These are phyloP conservation scores for Bryum argenteum DNA, from an alignment of 225 moss, liverwort and hornwort species.

Conservation along the genomic window DNA sequence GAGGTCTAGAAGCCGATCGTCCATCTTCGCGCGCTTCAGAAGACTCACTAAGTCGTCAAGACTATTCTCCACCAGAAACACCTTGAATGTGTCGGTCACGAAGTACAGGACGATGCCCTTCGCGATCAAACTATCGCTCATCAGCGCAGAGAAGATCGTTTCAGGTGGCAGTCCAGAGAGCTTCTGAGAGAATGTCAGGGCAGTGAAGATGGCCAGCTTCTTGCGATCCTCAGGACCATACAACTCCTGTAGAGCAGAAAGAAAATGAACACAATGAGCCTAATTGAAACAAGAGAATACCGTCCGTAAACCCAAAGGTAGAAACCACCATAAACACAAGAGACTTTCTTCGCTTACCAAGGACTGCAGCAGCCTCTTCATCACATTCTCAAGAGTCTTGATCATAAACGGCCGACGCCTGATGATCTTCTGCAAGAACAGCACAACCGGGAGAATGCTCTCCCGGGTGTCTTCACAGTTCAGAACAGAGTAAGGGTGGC, in stretches of 20 bases:
- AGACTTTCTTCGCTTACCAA: conserved; percentile 47
- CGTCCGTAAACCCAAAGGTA: background rate
- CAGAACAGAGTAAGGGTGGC: conserved; percentile 89
- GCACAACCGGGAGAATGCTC: conserved; percentile 82
- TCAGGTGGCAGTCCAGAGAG: conserved; percentile 94
- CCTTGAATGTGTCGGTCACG: conserved; percentile 91
- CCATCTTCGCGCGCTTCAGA: conserved; percentile 98
- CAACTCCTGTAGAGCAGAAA: conserved; percentile 59
- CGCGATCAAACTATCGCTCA: conserved; percentile 82
- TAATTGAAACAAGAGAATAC: background rate
- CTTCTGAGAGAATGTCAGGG: conserved; percentile 96
- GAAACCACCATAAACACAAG: background rate
- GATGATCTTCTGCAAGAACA: conserved; percentile 97
- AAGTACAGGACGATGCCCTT: conserved; percentile 89
- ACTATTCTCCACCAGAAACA: conserved; percentile 90
- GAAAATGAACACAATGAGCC: background rate
- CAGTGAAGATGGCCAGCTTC: conserved; percentile 97
- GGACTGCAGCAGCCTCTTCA: conserved; percentile 94
- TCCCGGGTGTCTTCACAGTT: conserved; percentile 84
- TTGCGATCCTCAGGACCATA: conserved; percentile 88
- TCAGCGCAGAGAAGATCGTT: conserved; percentile 88
- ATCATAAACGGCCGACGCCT: conserved; percentile 97
- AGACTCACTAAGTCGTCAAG: conserved; percentile 92
- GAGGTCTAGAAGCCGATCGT: conserved; percentile 85
- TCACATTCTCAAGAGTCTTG: conserved; percentile 97